Evolutionary conservation across 2,329 filamentous ascomycete species (phyloP).

Genomic region (Fusarium acutatum): DNA sequence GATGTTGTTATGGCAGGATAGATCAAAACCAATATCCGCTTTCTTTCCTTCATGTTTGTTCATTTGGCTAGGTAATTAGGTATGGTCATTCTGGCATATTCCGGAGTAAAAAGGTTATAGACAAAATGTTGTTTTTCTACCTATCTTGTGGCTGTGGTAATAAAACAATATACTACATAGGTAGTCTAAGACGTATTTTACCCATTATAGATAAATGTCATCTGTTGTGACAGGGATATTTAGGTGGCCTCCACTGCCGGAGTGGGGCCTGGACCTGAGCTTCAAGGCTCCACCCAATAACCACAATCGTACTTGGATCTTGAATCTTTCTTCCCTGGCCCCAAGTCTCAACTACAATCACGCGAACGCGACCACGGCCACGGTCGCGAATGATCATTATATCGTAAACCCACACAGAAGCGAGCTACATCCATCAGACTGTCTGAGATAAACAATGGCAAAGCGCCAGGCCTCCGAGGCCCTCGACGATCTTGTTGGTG

Average conservation of each 20-base stretch:
- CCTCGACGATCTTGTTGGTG: slow-evolving; percentile 63
- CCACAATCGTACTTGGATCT: slow-evolving; percentile 8
- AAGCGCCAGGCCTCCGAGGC: slow-evolving; percentile 70
- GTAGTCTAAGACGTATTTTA: no score
- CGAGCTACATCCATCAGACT: not conserved
- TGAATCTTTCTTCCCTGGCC: slow-evolving; percentile 28
- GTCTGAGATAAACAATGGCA: slow-evolving; percentile 45
- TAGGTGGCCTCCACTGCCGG: not conserved
- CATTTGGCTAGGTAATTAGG: not conserved
- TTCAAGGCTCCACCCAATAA: slow-evolving; percentile 28
- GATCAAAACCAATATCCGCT: not conserved
- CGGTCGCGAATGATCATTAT: not conserved
- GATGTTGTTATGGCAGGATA: slow-evolving; percentile 55
- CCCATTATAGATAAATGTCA: not conserved
- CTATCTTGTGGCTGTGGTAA: not conserved
- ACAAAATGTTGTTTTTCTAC: slow-evolving; percentile 14
- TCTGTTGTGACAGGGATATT: not conserved
- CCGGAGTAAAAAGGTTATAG: slow-evolving; percentile 34
- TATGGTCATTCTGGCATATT: slow-evolving; percentile 12
- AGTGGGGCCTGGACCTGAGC: slow-evolving; percentile 22
- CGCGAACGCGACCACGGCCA: not conserved
- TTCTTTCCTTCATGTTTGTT: slow-evolving; percentile 5
- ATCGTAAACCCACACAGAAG: not conserved
- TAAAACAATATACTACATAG: not conserved
- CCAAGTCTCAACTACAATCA: slow-evolving; percentile 19